These are phyloP conservation scores for Dactylellina cionopaga DNA, from an alignment of 2,329 filamentous ascomycete genomes.

Conservation along the genomic window DNA sequence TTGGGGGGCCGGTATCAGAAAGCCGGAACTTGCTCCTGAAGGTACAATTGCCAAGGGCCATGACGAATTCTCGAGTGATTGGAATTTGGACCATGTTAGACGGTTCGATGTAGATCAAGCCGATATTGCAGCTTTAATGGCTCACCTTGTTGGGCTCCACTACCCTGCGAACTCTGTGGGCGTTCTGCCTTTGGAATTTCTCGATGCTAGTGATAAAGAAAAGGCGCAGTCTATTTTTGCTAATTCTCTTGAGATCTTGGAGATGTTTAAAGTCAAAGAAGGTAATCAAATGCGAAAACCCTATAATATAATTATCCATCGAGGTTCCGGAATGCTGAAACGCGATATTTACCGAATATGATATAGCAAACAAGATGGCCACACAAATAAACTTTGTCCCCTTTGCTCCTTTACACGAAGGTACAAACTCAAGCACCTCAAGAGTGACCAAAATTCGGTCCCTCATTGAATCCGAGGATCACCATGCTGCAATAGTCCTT, in stretches of 20 bases:
- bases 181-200: constrained; percentile 83
- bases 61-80: constrained; percentile 89
- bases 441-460: constrained; percentile 60
- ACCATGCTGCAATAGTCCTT: constrained; percentile 80
- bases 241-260: constrained; percentile 86
- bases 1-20: constrained; percentile 85
- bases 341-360: neutral
- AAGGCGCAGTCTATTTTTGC: constrained; percentile 86
- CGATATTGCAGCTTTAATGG: constrained; percentile 94
- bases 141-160: constrained; percentile 84
- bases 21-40: constrained; percentile 91
- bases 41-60: constrained; percentile 81
- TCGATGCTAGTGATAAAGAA: constrained; percentile 75
- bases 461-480: constrained; percentile 73
- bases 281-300: constrained; percentile 21
- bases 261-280: constrained; percentile 97
- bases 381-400: constrained; percentile 80
- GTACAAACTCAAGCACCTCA: constrained; percentile 5
- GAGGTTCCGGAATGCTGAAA: constrained; percentile 2
- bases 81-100: constrained; percentile 80
- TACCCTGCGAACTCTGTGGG: constrained; percentile 98
- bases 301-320: neutral
- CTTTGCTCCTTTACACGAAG: constrained; percentile 74
- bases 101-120: constrained; percentile 93
- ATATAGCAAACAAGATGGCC: constrained; percentile 73